phyloP scores from a whole-genome alignment of 2,329 filamentous ascomycete species.

The Teratosphaeria gauchensis region DNA sequence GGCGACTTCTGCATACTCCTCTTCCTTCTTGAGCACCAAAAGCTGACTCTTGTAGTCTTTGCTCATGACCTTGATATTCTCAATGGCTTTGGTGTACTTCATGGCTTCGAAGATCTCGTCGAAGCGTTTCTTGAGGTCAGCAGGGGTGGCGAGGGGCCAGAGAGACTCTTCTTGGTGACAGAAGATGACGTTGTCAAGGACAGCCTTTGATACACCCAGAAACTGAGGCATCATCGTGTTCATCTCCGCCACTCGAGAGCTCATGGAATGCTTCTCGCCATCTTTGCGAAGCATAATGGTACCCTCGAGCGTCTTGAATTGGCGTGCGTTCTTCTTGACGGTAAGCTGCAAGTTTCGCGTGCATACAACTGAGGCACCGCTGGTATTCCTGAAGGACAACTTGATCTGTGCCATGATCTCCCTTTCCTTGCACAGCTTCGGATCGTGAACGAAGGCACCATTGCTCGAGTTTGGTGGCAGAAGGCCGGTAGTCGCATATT shows the following conservation, averaged over 20 bases:
- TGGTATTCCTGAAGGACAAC: slow-evolving; percentile 71
- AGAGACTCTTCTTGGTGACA: slow-evolving; percentile 97
- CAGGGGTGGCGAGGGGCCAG: slow-evolving; percentile 89
- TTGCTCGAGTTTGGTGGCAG: slow-evolving; percentile 82
- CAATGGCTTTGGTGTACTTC: slow-evolving; percentile 95
- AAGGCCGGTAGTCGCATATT: slow-evolving; percentile 93
- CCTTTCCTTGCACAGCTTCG: slow-evolving; percentile 80
- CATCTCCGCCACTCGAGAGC: slow-evolving; percentile 70
- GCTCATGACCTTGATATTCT: slow-evolving; percentile 77
- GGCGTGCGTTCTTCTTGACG: slow-evolving; percentile 63
- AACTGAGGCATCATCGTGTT: slow-evolving; percentile 57
- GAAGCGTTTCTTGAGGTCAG: slow-evolving; percentile 80
- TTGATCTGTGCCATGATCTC: slow-evolving; percentile 88
- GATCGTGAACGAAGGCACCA: slow-evolving; percentile 92
- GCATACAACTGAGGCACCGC: slow-evolving; percentile 69
- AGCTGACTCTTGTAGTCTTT: slow-evolving; percentile 77
- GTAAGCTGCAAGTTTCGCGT: slow-evolving; percentile 78
- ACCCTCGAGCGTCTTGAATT: slow-evolving; percentile 77
- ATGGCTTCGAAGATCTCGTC: slow-evolving; percentile 96
- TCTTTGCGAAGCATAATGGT: slow-evolving; percentile 65
- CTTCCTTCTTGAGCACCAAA: slow-evolving; percentile 60
- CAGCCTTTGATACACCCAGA: slow-evolving; percentile 79
- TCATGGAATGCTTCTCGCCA: slow-evolving; percentile 70
- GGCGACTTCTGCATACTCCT: slow-evolving; percentile 68
- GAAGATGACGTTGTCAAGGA: slow-evolving; percentile 93